Evolutionary conservation across 2,329 filamentous ascomycete genomes (phyloP).

Genomic region (Curvularia sp.): DNA sequence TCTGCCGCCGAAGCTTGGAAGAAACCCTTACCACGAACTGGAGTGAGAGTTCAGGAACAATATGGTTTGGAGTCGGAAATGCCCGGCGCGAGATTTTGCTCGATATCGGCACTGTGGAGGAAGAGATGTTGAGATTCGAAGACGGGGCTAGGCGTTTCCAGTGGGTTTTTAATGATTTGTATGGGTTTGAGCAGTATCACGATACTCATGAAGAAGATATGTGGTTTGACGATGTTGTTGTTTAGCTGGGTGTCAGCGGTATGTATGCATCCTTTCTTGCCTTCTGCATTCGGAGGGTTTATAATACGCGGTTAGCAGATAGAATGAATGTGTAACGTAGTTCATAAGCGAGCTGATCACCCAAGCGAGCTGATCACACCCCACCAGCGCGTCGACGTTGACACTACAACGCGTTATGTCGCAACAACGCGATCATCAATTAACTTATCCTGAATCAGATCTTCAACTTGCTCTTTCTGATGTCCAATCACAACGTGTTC

Average conservation of each 20-base stretch:
- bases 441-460: no score
- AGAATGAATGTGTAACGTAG: slow-evolving; percentile 1
- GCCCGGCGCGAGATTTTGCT: slow-evolving; percentile 55
- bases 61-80: slow-evolving; percentile 57
- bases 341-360: no score
- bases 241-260: neutral
- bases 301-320: neutral
- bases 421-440: no score
- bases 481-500: no score
- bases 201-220: neutral
- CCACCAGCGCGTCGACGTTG: no score
- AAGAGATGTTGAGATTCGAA: slow-evolving; percentile 35
- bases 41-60: slow-evolving; percentile 44
- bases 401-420: no score
- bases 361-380: no score
- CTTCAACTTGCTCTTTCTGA: no score
- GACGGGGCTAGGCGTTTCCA: slow-evolving; percentile 30
- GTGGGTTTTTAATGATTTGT: neutral
- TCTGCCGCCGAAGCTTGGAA: slow-evolving; percentile 52
- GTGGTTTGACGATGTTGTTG: slow-evolving; percentile 1
- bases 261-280: neutral
- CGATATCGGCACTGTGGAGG: slow-evolving; percentile 40
- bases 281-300: neutral
- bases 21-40: slow-evolving; percentile 56
- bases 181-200: neutral